Conservation (phyloP, 306 rosid genomes). For the Dryas octopetala region DNA sequence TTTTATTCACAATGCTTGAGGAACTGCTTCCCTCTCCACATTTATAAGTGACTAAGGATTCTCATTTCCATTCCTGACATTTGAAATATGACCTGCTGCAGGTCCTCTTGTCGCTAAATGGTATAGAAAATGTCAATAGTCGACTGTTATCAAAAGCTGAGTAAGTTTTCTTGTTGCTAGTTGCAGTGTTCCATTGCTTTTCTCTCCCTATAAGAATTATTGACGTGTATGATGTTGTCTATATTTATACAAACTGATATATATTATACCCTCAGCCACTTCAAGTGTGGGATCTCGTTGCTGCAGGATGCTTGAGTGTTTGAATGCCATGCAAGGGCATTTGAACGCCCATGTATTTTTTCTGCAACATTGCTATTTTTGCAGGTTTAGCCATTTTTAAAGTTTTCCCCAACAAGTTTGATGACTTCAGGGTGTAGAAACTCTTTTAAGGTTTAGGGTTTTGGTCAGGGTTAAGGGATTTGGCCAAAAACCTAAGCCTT, state of each 20-base stretch:
- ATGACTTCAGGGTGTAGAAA: too few relatives aligned
- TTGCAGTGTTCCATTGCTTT: slow-evolving; percentile 14
- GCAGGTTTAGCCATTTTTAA: too few relatives aligned
- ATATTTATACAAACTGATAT: not conserved
- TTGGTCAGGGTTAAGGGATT: too few relatives aligned
- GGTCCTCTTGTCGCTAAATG: slow-evolving; percentile 74
- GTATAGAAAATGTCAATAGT: slow-evolving; percentile 55
- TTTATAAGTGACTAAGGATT: not conserved
- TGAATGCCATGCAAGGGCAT: too few relatives aligned
- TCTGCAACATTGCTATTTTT: too few relatives aligned
- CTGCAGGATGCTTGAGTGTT: too few relatives aligned
- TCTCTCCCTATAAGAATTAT: not conserved
- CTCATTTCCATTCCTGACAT: not conserved
- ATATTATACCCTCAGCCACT: not conserved
- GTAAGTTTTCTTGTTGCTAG: slow-evolving; percentile 49
- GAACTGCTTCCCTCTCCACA: not conserved
- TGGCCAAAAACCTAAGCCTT: too few relatives aligned
- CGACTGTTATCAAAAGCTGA: slow-evolving; percentile 73
- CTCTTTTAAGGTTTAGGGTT: too few relatives aligned
- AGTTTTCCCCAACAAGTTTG: too few relatives aligned
- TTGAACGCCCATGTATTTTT: too few relatives aligned
- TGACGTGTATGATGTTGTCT: not conserved
- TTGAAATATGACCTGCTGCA: slow-evolving; percentile 31
- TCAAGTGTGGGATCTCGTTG: too few relatives aligned
- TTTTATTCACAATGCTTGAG: not conserved